phyloP scores from a whole-genome alignment of 371 early-diverging fungal species.

The Mucor circinelloides region DNA sequence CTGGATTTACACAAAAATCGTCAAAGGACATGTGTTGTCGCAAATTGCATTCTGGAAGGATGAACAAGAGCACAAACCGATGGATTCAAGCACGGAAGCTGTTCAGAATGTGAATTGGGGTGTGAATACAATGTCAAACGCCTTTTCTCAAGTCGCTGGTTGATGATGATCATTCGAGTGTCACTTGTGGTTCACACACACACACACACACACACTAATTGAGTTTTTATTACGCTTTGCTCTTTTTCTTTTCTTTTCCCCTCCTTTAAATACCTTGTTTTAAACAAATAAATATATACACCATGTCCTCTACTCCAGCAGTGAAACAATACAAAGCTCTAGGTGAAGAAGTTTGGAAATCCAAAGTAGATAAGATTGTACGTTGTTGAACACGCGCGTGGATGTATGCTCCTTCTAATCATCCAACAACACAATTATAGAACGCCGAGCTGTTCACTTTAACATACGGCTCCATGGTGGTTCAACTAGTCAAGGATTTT shows the following conservation, averaged over 20 bases:
- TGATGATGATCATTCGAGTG: background rate
- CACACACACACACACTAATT: background rate
- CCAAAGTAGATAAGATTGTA: slow-evolving; percentile 92
- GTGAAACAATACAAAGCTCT: slow-evolving; percentile 75
- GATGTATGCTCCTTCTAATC: background rate
- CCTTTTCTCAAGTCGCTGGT: slow-evolving; percentile 32
- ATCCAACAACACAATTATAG: slow-evolving; percentile 26
- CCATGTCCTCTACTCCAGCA: slow-evolving; percentile 39
- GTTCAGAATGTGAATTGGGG: slow-evolving; percentile 36
- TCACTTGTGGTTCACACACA: background rate
- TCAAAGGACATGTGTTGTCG: slow-evolving; percentile 27
- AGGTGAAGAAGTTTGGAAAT: slow-evolving; percentile 96
- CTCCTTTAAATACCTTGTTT: background rate
- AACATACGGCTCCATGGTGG: slow-evolving; percentile 97
- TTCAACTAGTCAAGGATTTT: slow-evolving; percentile 93
- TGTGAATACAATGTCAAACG: slow-evolving; percentile 30
- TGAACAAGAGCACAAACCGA: slow-evolving; percentile 17
- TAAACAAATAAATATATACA: background rate
- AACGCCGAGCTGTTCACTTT: slow-evolving; percentile 96
- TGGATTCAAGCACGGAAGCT: slow-evolving; percentile 27
- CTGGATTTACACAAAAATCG: slow-evolving; percentile 43
- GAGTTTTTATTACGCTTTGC: background rate
- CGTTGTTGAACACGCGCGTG: slow-evolving; percentile 23
- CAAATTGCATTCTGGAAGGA: slow-evolving; percentile 37
- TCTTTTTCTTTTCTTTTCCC: background rate